Evolutionary conservation across 768 basidiomycete genomes (phyloP), one percentile per base, ranked within the genome.

Genomic region (Agrocybe pediades): DNA sequence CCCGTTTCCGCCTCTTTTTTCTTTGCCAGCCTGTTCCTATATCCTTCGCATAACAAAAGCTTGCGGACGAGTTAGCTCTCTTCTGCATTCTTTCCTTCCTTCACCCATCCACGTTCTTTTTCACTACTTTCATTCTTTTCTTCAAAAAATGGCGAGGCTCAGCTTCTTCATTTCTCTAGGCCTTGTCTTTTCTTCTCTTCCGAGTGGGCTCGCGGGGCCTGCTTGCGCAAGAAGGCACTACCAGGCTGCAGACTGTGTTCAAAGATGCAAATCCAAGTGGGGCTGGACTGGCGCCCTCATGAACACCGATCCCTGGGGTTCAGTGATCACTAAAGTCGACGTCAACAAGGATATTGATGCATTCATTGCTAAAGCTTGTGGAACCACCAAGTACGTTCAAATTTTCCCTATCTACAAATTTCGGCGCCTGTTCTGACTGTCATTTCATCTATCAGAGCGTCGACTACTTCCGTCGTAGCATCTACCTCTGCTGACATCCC

Each of bases 261-360:
- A 64, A 36, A 58, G 55, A 53, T 81, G 79, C 63, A 72, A 68
- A 58, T 56, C 65, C 16, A 71, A 65, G 56, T 80, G 77, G 78
- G 79, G 80, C 0, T 78, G 76, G 73, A 67, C 76, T 13, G 79
- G 79, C 17, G 61, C 62, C 13, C 67, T 73, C 49, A 81, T 84
- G 78, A 79, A 79, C 53, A 71, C 68, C n/a, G 77, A 84, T 63
- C 75, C 71, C 24, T 86, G 83, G 83, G 84, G 84, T 44, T 59
- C 71, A 25, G 81, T 82, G 39, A 74, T 82, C 59, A 62, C 71
- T 46, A 71, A 75, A 26, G 52, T 63, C 11, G 65, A 62, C 21
- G 57, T 68, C 6, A 54, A 60, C 7, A 64, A 66, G 15, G 65
- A 69, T n/a, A 69, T 67, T 54, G 67, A 75, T 55, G 58, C 64